Evolutionary conservation across 805 yeast species (phyloP).

Genomic region (Kazachstania bromeliacearum): DNA sequence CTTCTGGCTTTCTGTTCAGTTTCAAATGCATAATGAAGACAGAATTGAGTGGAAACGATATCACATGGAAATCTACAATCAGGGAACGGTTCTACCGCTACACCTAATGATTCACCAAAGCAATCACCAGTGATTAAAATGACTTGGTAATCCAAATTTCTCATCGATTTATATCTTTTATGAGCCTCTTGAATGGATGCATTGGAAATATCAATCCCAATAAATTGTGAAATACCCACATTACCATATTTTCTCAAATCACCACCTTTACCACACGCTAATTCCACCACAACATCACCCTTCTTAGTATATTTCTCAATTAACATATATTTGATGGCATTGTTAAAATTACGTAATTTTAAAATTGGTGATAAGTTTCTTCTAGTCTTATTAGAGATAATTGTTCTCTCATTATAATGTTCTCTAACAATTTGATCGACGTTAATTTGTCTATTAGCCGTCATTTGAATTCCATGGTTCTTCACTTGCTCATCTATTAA

Average conservation of each 20-base stretch:
- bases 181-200: conserved; percentile 79
- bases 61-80: conserved; percentile 73
- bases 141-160: conserved; percentile 58
- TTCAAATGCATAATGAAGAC: conserved; percentile 91
- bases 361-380: conserved; percentile 76
- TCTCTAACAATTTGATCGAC: conserved; percentile 63
- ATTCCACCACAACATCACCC: conserved; percentile 58
- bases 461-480: conserved; percentile 28
- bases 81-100: conserved; percentile 57
- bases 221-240: conserved; percentile 61
- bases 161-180: conserved; percentile 52
- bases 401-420: conserved; percentile 81
- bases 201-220: conserved; percentile 90
- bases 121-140: conserved; percentile 91
- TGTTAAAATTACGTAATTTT: conserved; percentile 80
- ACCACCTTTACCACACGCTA: conserved; percentile 98
- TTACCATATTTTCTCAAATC: conserved; percentile 84
- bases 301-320: conserved; percentile 57
- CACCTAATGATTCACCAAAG: conserved; percentile 61
- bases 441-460: conserved; percentile 31
- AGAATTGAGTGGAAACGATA: conserved; percentile 81
- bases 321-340: conserved; percentile 79
- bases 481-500: conserved; percentile 29
- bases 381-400: conserved; percentile 48
- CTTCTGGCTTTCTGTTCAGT: conserved; percentile 69